These are phyloP conservation scores for Lentinula raphanica DNA, from an alignment of 768 basidiomycete genomes.

Conservation along the genomic window DNA sequence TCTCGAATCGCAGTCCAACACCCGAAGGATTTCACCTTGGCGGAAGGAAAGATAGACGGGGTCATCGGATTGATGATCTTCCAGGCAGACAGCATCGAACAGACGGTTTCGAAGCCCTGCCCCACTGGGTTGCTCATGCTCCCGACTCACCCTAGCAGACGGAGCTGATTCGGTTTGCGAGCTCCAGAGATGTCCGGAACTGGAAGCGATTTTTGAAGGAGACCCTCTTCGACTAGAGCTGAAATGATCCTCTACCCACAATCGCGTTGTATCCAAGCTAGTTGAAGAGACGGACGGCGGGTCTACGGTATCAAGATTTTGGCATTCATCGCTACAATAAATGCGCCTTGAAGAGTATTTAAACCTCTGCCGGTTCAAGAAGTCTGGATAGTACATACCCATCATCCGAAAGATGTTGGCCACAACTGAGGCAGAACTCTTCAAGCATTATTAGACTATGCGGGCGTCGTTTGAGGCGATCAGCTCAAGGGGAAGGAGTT, in stretches of 20 bases:
- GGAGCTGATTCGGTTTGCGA: too few species aligned
- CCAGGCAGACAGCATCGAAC: background rate
- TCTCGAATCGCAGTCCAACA: background rate
- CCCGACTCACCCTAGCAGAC: too few species aligned
- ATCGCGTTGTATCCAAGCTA: too few species aligned
- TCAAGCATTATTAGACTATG: conserved; percentile 53
- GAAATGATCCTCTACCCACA: too few species aligned
- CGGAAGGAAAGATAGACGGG: background rate
- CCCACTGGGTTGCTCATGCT: too few species aligned
- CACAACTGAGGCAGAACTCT: conserved; percentile 73
- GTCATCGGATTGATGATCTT: background rate
- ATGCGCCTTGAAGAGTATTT: conserved; percentile 39
- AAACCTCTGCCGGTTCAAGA: conserved; percentile 10
- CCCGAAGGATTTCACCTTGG: background rate
- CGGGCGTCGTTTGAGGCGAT: conserved; percentile 2
- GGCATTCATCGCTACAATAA: conserved; percentile 70
- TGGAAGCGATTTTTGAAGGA: too few species aligned
- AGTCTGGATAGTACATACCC: conserved; percentile 39
- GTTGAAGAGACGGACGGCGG: conserved; percentile 65
- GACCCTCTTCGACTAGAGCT: too few species aligned
- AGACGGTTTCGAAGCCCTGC: too few species aligned
- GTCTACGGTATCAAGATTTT: conserved; percentile 52
- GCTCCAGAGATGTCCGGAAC: too few species aligned
- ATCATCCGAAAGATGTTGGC: conserved; percentile 57
- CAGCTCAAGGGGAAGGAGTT: background rate